These are phyloP conservation scores for Leccinum pachyderme DNA, from an alignment of 1,284 basidiomycete species.

Conservation along the genomic window DNA sequence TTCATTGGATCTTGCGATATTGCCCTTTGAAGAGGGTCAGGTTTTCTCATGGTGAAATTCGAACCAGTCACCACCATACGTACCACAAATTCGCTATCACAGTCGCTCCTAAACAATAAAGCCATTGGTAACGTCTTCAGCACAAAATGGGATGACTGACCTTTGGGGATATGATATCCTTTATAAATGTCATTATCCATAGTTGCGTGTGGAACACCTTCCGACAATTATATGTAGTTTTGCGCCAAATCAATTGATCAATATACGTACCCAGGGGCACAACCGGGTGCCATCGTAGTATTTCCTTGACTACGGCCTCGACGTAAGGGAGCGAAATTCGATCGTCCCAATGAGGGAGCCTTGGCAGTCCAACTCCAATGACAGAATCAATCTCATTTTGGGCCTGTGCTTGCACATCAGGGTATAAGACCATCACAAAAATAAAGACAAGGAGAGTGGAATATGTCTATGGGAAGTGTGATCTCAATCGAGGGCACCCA, in stretches of 20 bases:
- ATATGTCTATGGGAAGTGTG: constrained; percentile 35
- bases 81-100: constrained; percentile 25
- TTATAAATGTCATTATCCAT: constrained; percentile 42
- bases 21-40: constrained; percentile 32
- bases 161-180: constrained; percentile 44
- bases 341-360: constrained; percentile 41
- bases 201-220: constrained; percentile 41
- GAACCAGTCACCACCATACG: neutral
- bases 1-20: constrained; percentile 41
- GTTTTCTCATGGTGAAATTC: neutral
- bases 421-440: constrained; percentile 48
- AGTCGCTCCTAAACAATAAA: constrained; percentile 16
- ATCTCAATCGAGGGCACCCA: constrained; percentile 6
- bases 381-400: constrained; percentile 45
- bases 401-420: constrained; percentile 40
- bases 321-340: constrained; percentile 43
- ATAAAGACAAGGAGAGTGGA: constrained; percentile 46
- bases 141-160: constrained; percentile 4
- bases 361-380: constrained; percentile 31
- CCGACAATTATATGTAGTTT: neutral
- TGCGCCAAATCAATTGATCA: neutral
- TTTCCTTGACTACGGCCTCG: constrained; percentile 49
- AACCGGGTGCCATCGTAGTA: constrained; percentile 48
- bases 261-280: constrained; percentile 32
- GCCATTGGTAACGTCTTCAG: neutral